Evolutionary conservation across 495 filamentous ascomycete genomes (phyloP).

Genomic region (Cairneyella variabilis): DNA sequence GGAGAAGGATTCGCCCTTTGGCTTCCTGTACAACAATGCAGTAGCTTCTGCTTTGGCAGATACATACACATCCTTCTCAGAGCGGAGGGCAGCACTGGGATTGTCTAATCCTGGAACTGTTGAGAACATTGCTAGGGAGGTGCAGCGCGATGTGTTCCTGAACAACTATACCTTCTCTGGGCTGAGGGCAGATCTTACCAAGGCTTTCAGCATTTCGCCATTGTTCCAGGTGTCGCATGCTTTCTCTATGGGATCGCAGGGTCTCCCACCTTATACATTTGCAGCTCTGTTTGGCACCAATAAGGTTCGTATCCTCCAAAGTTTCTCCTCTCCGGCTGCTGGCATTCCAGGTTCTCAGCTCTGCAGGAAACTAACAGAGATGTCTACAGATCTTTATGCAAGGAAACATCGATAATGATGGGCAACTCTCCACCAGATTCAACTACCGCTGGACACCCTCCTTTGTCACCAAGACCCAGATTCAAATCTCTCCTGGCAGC

Average conservation of each 20-base stretch:
- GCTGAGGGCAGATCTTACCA: constrained; percentile 90
- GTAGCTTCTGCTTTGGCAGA: constrained; percentile 65
- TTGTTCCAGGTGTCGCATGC: constrained; percentile 97
- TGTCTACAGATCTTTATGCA: constrained; percentile 78
- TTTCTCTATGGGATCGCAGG: constrained; percentile 85
- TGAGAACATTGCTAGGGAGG: constrained; percentile 87
- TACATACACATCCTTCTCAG: constrained; percentile 77
- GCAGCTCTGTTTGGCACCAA: constrained; percentile 87
- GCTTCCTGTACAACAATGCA: constrained; percentile 69
- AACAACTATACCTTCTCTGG: constrained; percentile 95
- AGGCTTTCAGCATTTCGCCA: constrained; percentile 86
- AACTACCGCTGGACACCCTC: constrained; percentile 82
- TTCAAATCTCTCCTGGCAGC: constrained; percentile 66
- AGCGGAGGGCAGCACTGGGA: constrained; percentile 80
- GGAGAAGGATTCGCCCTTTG: constrained; percentile 51
- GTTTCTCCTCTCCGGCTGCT: not conserved
- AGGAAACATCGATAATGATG: constrained; percentile 89
- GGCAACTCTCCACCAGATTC: constrained; percentile 72
- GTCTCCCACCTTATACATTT: constrained; percentile 89
- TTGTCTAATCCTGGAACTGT: constrained; percentile 88
- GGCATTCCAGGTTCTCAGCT: not conserved
- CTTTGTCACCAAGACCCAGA: constrained; percentile 77
- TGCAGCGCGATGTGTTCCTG: constrained; percentile 90
- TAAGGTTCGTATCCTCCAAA: constrained; percentile 62
- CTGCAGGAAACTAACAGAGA: constrained; percentile 1